Evolutionary conservation across 768 basidiomycete species (phyloP).

Genomic region (Scleroderma bovista): DNA sequence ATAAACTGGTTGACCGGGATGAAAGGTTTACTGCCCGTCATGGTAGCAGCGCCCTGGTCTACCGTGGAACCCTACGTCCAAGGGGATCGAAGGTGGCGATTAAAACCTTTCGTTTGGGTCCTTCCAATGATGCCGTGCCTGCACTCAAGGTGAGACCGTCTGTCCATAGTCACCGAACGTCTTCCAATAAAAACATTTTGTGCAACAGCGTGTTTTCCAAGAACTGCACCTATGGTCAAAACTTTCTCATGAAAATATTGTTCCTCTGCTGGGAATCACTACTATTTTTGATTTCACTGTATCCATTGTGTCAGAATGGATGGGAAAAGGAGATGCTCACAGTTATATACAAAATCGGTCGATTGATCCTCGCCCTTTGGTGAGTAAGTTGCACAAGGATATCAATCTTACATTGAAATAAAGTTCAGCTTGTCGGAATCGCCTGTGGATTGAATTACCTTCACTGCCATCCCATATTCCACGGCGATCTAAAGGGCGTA

Average conservation of each 20-base stretch:
- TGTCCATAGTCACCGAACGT: background rate
- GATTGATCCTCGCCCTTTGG: background rate
- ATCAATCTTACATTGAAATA: background rate
- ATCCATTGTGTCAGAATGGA: background rate
- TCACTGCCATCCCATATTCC: background rate
- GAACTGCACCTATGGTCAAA: background rate
- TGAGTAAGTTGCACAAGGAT: background rate
- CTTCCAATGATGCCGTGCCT: too few relatives aligned
- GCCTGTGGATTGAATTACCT: background rate
- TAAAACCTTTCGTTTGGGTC: background rate
- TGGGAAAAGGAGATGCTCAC: background rate
- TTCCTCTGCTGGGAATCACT: background rate
- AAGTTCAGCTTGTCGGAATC: background rate
- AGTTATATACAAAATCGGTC: background rate
- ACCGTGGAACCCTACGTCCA: background rate
- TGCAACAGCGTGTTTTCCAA: background rate
- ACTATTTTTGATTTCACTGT: background rate
- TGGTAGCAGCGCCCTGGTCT: background rate
- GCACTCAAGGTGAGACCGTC: background rate
- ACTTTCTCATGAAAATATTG: background rate
- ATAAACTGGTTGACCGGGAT: background rate
- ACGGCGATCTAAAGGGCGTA: background rate
- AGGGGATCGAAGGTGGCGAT: background rate
- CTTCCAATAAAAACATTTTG: background rate
- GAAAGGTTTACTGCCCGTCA: too few relatives aligned